These are phyloP conservation scores for Phytophthora citrophthora DNA, from an alignment of 352 stramenopile species.

Conservation along the genomic window DNA sequence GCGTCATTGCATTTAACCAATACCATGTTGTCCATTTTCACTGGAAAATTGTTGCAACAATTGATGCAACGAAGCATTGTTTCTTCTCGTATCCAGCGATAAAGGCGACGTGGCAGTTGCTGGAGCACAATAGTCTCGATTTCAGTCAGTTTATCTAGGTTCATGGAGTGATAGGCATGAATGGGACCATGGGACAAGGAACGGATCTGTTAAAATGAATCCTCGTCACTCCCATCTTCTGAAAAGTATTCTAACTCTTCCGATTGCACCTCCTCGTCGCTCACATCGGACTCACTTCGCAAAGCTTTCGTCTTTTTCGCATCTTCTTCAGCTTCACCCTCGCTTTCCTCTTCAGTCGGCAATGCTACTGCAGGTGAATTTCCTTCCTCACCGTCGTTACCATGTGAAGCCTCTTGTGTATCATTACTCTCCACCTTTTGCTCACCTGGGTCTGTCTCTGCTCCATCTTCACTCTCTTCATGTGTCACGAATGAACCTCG, in stretches of 20 bases:
- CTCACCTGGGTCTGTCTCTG: background rate
- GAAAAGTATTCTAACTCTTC: constrained; percentile 89
- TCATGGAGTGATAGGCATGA: background rate
- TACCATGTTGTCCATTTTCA: no score
- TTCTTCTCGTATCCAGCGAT: no score
- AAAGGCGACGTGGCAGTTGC: no score
- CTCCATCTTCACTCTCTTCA: constrained; percentile 14
- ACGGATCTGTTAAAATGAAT: constrained; percentile 67
- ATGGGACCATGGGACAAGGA: background rate
- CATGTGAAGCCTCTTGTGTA: constrained; percentile 5
- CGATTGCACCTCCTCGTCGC: constrained; percentile 71
- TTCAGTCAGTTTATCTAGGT: no score
- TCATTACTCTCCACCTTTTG: background rate
- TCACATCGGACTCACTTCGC: constrained; percentile 57
- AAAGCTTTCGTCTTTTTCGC: constrained; percentile 50
- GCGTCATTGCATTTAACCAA: no score
- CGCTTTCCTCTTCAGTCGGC: constrained; percentile 1
- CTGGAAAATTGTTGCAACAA: no score
- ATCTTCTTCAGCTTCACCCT: constrained; percentile 33
- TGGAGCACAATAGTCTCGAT: no score
- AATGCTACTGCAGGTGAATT: background rate
- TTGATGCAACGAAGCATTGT: no score
- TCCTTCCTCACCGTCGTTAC: background rate
- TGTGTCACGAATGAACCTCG: constrained; percentile 32
- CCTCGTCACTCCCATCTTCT: constrained; percentile 79